Conservation (phyloP, 306 rosid genomes). For the Crataegus laevigata region DNA sequence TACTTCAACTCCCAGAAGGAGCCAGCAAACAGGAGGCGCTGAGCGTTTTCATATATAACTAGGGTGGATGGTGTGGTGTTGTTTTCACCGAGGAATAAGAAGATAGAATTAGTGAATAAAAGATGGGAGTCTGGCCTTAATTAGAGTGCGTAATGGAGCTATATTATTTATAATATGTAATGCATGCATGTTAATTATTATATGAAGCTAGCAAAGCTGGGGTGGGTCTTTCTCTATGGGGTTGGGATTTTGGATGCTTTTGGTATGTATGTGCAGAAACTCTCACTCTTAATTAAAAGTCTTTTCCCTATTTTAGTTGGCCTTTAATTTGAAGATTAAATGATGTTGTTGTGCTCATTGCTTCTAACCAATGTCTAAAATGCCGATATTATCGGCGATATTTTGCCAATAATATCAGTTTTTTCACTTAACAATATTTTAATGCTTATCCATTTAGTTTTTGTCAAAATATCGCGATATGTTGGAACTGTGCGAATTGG, state of each 20-base stretch:
- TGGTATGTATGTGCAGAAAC: neutral
- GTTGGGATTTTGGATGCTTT: neutral
- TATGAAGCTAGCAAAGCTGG: neutral
- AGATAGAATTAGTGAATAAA: neutral
- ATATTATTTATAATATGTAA: neutral
- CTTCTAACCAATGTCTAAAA: too few relatives aligned
- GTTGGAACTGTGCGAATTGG: too few relatives aligned
- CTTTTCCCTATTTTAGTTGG: neutral
- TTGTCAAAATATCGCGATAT: too few relatives aligned
- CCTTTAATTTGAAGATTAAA: neutral
- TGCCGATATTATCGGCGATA: too few relatives aligned
- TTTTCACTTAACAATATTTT: too few relatives aligned
- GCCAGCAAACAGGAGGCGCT: conserved; percentile 56
- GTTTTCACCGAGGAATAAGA: neutral
- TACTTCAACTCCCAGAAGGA: conserved; percentile 87
- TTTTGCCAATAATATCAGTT: too few relatives aligned
- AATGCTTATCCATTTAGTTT: too few relatives aligned
- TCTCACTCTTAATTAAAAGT: neutral
- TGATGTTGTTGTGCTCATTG: neutral
- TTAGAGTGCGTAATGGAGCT: neutral
- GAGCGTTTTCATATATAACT: neutral
- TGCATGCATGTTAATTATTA: neutral
- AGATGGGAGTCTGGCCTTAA: neutral
- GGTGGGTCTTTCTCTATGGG: neutral
- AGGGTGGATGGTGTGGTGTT: neutral